Evolutionary conservation across 805 yeast genomes (phyloP), one percentile per base, ranked within the genome.

Genomic region (Monosporozyma aerobia): DNA sequence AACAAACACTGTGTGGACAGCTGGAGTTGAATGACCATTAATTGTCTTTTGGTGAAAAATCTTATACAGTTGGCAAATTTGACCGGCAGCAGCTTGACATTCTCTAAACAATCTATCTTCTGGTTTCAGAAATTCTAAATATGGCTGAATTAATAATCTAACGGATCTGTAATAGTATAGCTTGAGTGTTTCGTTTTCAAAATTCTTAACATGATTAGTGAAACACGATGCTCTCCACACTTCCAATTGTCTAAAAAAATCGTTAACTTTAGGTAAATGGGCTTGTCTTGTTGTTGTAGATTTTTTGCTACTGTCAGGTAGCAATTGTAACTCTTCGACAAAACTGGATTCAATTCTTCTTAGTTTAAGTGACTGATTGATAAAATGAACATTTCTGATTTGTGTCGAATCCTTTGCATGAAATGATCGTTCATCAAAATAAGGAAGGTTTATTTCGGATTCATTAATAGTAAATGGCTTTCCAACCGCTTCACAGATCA

Each of bases 31-130:
- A 60, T 80, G 85, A 2, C 87, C 87, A 51, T 72, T 71, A 2
- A 78, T 79, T 0, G 85, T 80, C 58, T 77, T 79, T 59, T 81
- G 82, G 64, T 80, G 85, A 62, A 80, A 81, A 13, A 77, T 80
- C 57, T 81, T 80, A 62, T 81, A 79, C 27, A 81, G 69, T 57
- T 79, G 85, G 61, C 87, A 81, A 41, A 82, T 78, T 62, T 81
- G 84, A 29, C 87, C 87, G 1, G 87, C 85, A 25, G 85, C 86
- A 2, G 83, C 83, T 61, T 82, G 87, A 63, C 87, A 82, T 63
- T 82, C 85, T 50, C 76, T 72, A 63, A 82, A 81, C 30, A 82
- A 65, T 48, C 78, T 71, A 62, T 80, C 82, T 59, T 77, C 79
- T 6, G 87, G 86, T 53, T 79, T 80, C 58, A 82, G 64, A 7